These are phyloP conservation scores for Stenocarpella maydis DNA, from an alignment of 2,329 filamentous ascomycete species.

Conservation along the genomic window DNA sequence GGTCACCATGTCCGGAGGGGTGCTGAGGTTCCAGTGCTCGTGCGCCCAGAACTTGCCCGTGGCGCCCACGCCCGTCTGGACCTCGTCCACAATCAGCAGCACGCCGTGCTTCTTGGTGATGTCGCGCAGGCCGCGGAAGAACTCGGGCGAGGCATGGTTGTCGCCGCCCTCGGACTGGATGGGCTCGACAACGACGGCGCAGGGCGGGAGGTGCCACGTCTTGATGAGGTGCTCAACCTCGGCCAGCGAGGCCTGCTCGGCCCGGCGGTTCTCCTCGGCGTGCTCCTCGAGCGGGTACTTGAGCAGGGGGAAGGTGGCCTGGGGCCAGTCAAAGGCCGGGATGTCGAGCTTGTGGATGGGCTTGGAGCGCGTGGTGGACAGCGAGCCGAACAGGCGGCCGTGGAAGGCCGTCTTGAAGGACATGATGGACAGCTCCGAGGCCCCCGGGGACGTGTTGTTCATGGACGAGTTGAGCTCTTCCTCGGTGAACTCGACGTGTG, in stretches of 20 bases:
- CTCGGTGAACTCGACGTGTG: slow-evolving; percentile 78
- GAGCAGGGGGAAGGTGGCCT: slow-evolving; percentile 83
- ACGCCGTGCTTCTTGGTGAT: slow-evolving; percentile 80
- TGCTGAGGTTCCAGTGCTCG: slow-evolving; percentile 86
- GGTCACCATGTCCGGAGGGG: slow-evolving; percentile 91
- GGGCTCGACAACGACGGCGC: slow-evolving; percentile 86
- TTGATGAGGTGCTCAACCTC: slow-evolving; percentile 85
- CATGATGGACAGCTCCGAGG: slow-evolving; percentile 78
- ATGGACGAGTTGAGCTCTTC: slow-evolving; percentile 79
- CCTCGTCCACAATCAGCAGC: slow-evolving; percentile 91
- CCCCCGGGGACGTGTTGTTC: slow-evolving; percentile 81
- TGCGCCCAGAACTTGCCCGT: slow-evolving; percentile 97
- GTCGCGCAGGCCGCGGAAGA: slow-evolving; percentile 85
- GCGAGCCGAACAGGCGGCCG: slow-evolving; percentile 85
- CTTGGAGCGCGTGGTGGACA: slow-evolving; percentile 91
- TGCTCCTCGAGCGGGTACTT: slow-evolving; percentile 89
- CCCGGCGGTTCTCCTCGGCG: slow-evolving; percentile 79
- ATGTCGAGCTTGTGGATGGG: slow-evolving; percentile 95
- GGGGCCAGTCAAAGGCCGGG: slow-evolving; percentile 93
- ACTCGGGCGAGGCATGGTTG: slow-evolving; percentile 88
- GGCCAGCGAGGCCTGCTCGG: slow-evolving; percentile 81
- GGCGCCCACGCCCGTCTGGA: slow-evolving; percentile 91
- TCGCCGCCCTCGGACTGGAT: slow-evolving; percentile 94
- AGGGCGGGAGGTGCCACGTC: slow-evolving; percentile 80
- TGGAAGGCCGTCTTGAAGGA: slow-evolving; percentile 92